phyloP scores from a whole-genome alignment of 345 rosid species.

The Capsella bursapastoris region DNA sequence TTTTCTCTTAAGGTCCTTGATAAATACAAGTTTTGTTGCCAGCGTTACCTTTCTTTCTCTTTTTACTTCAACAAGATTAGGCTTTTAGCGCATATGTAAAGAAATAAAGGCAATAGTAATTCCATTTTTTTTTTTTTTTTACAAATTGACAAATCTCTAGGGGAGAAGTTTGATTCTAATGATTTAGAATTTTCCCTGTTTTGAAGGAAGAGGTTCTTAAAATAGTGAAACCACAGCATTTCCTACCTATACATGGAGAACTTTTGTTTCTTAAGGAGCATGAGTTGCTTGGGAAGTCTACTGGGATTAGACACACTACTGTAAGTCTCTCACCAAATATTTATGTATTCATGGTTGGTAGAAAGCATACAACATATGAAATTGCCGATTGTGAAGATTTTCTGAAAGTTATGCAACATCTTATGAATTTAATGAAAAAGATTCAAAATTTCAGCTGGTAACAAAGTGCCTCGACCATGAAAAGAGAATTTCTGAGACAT shows the following conservation, averaged over 20 bases:
- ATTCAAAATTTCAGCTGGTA: neutral
- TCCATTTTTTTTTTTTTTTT: neutral
- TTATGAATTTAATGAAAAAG: conserved; percentile 2
- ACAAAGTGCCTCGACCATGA: neutral
- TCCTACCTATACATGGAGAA: conserved; percentile 97
- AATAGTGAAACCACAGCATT: conserved; percentile 98
- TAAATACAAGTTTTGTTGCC: conserved; percentile 16
- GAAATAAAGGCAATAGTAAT: neutral
- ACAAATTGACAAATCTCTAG: neutral
- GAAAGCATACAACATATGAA: conserved; percentile 10
- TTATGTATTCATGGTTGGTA: conserved; percentile 8
- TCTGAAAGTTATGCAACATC: neutral
- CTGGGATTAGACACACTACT: conserved; percentile 91
- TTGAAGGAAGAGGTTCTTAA: conserved; percentile 93
- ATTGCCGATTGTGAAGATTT: neutral
- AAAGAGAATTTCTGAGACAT: neutral
- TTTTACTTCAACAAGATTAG: neutral
- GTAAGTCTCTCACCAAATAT: conserved; percentile 54
- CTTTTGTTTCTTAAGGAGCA: conserved; percentile 97
- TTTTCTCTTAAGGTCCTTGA: conserved; percentile 9
- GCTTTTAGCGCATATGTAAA: neutral
- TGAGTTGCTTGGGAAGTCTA: conserved; percentile 89
- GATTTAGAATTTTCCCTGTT: conserved; percentile 8
- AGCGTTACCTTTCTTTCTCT: neutral
- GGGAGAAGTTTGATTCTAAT: conserved; percentile 7